Percentiles rank a stretch among this genome's conserved stretches.
Evolutionary conservation across 2,329 filamentous ascomycete species (phyloP).

Genomic region (Mycosphaerella sp.): DNA sequence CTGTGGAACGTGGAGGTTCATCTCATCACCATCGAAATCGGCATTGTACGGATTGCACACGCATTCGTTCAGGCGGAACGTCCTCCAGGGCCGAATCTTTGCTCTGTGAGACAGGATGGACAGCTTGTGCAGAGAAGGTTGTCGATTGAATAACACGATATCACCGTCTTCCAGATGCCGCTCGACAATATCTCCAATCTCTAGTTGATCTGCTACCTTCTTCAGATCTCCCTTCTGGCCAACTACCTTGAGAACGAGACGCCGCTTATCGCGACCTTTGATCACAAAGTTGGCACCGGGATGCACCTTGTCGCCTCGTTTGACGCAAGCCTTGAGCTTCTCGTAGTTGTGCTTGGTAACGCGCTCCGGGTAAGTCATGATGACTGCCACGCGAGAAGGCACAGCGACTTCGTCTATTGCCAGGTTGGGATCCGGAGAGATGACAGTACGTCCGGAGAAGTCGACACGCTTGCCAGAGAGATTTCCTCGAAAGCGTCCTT

Average conservation of each 20-base stretch:
- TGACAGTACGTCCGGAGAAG: constrained; percentile 95
- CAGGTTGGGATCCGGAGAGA: constrained; percentile 92
- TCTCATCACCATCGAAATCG: constrained; percentile 98
- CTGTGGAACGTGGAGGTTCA: constrained; percentile 97
- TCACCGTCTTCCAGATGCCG: constrained; percentile 93
- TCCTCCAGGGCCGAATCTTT: constrained; percentile 90
- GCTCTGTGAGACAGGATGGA: constrained; percentile 96
- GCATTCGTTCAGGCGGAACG: constrained; percentile 95
- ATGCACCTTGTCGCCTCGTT: constrained; percentile 70
- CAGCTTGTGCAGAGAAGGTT: constrained; percentile 95
- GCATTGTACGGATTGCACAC: constrained; percentile 98
- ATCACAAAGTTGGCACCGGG: constrained; percentile 81
- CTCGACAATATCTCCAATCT: constrained; percentile 83
- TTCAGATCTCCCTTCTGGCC: constrained; percentile 50
- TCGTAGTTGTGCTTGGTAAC: constrained; percentile 79
- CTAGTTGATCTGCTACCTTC: constrained; percentile 65
- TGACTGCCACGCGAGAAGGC: constrained; percentile 85
- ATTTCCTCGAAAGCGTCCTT: constrained; percentile 94
- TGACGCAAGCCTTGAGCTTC: constrained; percentile 68
- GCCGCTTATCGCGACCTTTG: constrained; percentile 64
- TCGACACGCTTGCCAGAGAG: constrained; percentile 97
- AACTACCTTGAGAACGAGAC: constrained; percentile 60
- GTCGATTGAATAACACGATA: constrained; percentile 94
- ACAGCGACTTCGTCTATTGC: constrained; percentile 91
- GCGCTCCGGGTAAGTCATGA: constrained; percentile 88